Conservation (phyloP, 805 yeast species). For the Naumovozyma castellii region DNA sequence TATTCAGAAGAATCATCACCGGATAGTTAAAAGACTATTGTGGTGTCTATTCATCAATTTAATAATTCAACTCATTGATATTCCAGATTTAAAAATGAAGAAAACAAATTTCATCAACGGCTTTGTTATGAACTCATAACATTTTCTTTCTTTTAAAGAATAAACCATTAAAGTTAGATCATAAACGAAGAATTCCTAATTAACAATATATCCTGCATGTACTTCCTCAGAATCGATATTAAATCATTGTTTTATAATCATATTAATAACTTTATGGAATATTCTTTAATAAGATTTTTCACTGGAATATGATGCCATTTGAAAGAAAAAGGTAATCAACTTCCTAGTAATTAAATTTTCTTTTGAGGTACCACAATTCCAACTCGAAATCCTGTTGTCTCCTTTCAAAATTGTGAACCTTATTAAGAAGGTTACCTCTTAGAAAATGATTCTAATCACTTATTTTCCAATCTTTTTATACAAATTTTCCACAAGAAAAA, state of each 20-base stretch:
- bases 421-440: too few species aligned
- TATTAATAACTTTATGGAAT: constrained; percentile 4
- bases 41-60: constrained; percentile 33
- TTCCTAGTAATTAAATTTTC: background rate
- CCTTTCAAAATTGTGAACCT: too few species aligned
- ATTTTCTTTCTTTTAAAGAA: too few species aligned
- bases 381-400: too few species aligned
- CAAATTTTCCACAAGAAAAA: background rate
- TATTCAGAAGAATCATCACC: constrained; percentile 35
- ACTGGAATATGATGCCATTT: background rate
- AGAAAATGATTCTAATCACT: too few species aligned
- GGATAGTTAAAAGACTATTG: constrained; percentile 29
- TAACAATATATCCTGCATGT: constrained; percentile 61
- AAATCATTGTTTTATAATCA: constrained; percentile 29
- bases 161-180: constrained; percentile 30
- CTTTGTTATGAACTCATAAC: constrained; percentile 25
- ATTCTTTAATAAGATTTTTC: background rate
- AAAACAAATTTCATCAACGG: constrained; percentile 10
- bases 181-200: constrained; percentile 72
- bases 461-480: too few species aligned
- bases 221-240: constrained; percentile 53
- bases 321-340: background rate
- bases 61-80: constrained; percentile 3
- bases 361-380: background rate
- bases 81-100: background rate